These are phyloP conservation scores for Penicillium sp. DNA, from an alignment of 2,329 filamentous ascomycete genomes.

Conservation along the genomic window DNA sequence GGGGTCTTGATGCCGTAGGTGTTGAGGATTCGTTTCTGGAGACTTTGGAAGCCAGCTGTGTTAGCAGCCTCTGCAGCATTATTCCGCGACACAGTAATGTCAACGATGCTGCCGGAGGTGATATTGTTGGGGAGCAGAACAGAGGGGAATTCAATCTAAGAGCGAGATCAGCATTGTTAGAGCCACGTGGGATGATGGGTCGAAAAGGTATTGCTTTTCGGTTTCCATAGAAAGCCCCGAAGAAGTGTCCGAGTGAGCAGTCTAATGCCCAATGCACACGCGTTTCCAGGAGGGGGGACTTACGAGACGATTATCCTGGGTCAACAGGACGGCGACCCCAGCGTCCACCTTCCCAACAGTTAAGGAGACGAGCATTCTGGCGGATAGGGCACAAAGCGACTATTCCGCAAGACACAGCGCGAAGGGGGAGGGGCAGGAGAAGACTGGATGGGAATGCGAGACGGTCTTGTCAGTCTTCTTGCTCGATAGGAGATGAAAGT, in stretches of 20 bases:
- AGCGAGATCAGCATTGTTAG: slow-evolving; percentile 8
- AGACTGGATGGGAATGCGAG: neutral
- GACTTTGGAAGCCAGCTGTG: slow-evolving; percentile 74
- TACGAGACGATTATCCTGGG: slow-evolving; percentile 95
- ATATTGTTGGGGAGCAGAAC: slow-evolving; percentile 96
- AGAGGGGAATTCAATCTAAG: slow-evolving; percentile 95
- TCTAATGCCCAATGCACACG: slow-evolving; percentile 10
- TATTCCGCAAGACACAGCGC: slow-evolving; percentile 6
- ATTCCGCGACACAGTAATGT: slow-evolving; percentile 94
- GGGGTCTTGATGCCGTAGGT: slow-evolving; percentile 85
- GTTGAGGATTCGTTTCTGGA: slow-evolving; percentile 87
- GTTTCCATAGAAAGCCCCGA: neutral
- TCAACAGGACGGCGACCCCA: slow-evolving; percentile 94
- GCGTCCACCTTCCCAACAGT: slow-evolving; percentile 99
- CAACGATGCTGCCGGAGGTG: slow-evolving; percentile 93
- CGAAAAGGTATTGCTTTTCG: neutral
- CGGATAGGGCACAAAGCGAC: slow-evolving; percentile 13
- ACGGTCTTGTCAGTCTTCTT: neutral
- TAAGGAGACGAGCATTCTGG: slow-evolving; percentile 88
- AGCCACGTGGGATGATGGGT: slow-evolving; percentile 16
- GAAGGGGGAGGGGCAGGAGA: slow-evolving; percentile 7
- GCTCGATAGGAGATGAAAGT: slow-evolving; percentile 18
- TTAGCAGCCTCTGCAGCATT: slow-evolving; percentile 74
- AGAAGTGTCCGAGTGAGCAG: slow-evolving; percentile 1
- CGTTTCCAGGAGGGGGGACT: slow-evolving; percentile 38